Base-by-base conservation (phyloP, 2,329 filamentous ascomycete genomes). In the Teratosphaeria nubilosa region DNA sequence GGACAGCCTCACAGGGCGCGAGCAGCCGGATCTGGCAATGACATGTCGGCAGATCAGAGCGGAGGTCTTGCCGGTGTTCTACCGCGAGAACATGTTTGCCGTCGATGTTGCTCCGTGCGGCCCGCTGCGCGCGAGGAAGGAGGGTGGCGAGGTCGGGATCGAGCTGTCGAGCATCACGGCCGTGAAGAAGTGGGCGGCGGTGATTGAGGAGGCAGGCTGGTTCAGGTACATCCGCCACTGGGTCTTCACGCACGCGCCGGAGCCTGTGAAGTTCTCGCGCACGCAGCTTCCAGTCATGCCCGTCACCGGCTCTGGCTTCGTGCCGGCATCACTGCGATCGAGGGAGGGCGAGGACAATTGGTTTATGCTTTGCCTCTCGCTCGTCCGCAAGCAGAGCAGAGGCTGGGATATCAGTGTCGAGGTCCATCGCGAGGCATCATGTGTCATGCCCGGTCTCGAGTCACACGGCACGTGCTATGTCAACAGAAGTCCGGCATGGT, bases 21-120 rank as follows among this genome's bases (percentile, higher is more conserved):
- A 68, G 32, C 68, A 69, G 56, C 65, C 68, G 10, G 68, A 68
- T 52, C 41, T 69, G 11, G 62, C 63, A 0, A 65, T 67, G 62
- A 62, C 63, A 1, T 53, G 24, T 30, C 51, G 25, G 22, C 22
- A 20, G 31, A 22, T 34, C 3, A 48, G 68, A 0, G 45, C 51
- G 5, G 66, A 68, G 14, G 65, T 65, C 3, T 51, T 69, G 54
- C 61, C 62, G 5, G 57, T 69, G 24, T 67, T 61, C 53, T 69
- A 69, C 51, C 58, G 57, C 10, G 61, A 64, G 56, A 68, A 66
- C 24, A 61, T 55, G 0, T 68, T 70, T 48, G 63, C 61, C 1
- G 53, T 68, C 24, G 59, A 62, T 24, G 25, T 66, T 13, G 51
- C 55, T 30, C 20, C 51, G 5, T 14, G 31, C n/a, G 27, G n/a